A percentile compares a stretch with the other conserved stretches of the same genome.
phyloP scores from a whole-genome alignment of 2,329 filamentous ascomycete genomes.

The Nemania sp. region DNA sequence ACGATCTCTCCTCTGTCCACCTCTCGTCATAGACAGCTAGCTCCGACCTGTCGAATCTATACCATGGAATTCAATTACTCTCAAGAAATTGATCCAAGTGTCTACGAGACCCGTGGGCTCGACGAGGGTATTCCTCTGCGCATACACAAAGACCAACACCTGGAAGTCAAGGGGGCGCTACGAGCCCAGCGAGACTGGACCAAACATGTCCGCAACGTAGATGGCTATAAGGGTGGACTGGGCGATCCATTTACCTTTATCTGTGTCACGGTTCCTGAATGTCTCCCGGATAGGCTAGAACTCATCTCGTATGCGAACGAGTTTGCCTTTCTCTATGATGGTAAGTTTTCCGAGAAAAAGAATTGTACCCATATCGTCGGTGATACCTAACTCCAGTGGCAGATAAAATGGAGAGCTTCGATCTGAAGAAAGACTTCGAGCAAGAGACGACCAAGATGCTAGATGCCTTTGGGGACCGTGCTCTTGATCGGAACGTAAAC shows the following conservation, averaged over 20 bases:
- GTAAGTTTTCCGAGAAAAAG: constrained; percentile 6
- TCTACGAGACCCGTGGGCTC: constrained; percentile 40
- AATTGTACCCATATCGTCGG: constrained; percentile 15
- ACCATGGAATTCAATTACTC: constrained; percentile 40
- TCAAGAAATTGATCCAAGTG: constrained; percentile 30
- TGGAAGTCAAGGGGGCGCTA: constrained; percentile 38
- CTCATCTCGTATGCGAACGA: constrained; percentile 47
- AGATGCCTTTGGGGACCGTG: constrained; percentile 29
- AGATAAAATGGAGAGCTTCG: constrained; percentile 30
- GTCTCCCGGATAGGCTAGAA: constrained; percentile 45
- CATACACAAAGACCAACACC: constrained; percentile 29
- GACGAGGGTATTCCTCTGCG: constrained; percentile 36
- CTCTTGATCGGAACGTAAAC: constrained; percentile 23
- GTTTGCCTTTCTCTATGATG: constrained; percentile 48
- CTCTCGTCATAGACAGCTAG: no score
- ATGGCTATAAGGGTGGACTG: constrained; percentile 39
- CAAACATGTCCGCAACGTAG: constrained; percentile 36
- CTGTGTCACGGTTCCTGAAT: constrained; percentile 43
- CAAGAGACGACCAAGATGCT: constrained; percentile 29
- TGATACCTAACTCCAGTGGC: not conserved
- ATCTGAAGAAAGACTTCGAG: constrained; percentile 26
- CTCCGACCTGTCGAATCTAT: not conserved
- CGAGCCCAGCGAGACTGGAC: constrained; percentile 45
- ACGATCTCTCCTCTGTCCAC: no score
- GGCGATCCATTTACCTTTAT: constrained; percentile 41